A percentile compares a stretch with the other conserved stretches of the same genome.
Evolutionary conservation across 1,139 yeast species (phyloP).

Genomic region (Kluyveromyces sp.): DNA sequence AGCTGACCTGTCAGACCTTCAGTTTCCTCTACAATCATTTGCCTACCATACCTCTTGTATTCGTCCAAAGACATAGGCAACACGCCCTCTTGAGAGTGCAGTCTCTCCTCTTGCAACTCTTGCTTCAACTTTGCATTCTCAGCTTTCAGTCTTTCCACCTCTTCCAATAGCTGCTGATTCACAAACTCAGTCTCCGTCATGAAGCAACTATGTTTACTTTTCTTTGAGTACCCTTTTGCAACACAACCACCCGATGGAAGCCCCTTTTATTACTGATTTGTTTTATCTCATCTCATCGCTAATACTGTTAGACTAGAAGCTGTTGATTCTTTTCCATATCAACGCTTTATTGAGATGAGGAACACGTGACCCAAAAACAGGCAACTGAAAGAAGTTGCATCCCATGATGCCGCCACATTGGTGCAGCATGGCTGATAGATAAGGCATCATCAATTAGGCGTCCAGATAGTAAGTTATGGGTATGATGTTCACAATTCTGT

Average conservation of each 20-base stretch:
- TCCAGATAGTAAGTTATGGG: too few relatives aligned
- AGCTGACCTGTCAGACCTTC: slow-evolving; percentile 46
- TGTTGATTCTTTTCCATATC: not conserved
- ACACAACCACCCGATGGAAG: not conserved
- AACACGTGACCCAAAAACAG: not conserved
- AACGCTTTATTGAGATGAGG: not conserved
- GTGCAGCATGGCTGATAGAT: too few relatives aligned
- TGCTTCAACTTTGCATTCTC: slow-evolving; percentile 24
- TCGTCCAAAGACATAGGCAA: slow-evolving; percentile 44
- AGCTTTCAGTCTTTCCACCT: slow-evolving; percentile 20
- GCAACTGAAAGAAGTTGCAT: not conserved
- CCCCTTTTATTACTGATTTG: too few relatives aligned
- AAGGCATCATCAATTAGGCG: too few relatives aligned
- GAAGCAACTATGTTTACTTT: not conserved
- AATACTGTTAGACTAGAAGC: not conserved
- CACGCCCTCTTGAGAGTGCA: not conserved
- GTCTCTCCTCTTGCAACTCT: slow-evolving; percentile 13
- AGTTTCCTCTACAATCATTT: slow-evolving; percentile 73
- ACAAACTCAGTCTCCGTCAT: not conserved
- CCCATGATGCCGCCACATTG: too few relatives aligned
- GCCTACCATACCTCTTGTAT: slow-evolving; percentile 82
- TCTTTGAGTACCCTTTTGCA: not conserved
- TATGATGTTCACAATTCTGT: not conserved
- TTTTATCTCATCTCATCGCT: not conserved
- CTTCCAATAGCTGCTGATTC: slow-evolving; percentile 11